Evolutionary conservation across 2,329 filamentous ascomycete genomes (phyloP), one percentile per base, ranked within the genome.

Genomic region (Penicillium janthinellum): DNA sequence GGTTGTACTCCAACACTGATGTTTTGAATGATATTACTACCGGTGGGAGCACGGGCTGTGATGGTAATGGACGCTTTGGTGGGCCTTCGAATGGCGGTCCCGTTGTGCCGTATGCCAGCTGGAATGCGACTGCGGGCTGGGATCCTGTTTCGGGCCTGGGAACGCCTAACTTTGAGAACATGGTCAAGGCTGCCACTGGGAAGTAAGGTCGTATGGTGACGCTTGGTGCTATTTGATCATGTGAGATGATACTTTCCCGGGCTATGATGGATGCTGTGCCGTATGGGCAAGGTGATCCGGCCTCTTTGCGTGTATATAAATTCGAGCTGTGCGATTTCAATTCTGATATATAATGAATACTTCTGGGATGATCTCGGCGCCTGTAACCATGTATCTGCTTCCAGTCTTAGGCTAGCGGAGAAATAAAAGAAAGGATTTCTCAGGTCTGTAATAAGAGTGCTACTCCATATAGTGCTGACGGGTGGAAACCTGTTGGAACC

Each of bases 71-170:
- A 20, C 77, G 78, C 2, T 81, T 80, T 64, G 73, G 75, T 4
- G 78, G 79, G 2, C 63, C 77, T 4, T 35, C 60, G 0, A 73
- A 80, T 34, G 73, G 73, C 1, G 66, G 72, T 25, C 77, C 79
- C 0, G 67, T 70, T 41, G 76, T 83, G 4, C 77, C 78, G 2
- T 76, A 73, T 58, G 81, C 82, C 1, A 77, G 78, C 56, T 83
- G 81, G 81, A 82, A 82, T 66, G 81, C 82, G 12, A 81, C 79
- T 1, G 63, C 70, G 22, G 81, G 80, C 8, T 83, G 81, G 81
- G 81, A 83, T 68, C 81, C 81, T 1, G 81, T 82, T 0, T 81
- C 80, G 12, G 81, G 81, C 1, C 65, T 76, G 41, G 75, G 75
- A 0, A 76, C 73, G 5, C 75, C 74, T 0, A 58, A 76, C 37